Percentiles rank a stretch among this genome's conserved stretches.
Evolutionary conservation across 23 red algal species (phyloP).

Genomic region (Gracilaria gracilis): DNA sequence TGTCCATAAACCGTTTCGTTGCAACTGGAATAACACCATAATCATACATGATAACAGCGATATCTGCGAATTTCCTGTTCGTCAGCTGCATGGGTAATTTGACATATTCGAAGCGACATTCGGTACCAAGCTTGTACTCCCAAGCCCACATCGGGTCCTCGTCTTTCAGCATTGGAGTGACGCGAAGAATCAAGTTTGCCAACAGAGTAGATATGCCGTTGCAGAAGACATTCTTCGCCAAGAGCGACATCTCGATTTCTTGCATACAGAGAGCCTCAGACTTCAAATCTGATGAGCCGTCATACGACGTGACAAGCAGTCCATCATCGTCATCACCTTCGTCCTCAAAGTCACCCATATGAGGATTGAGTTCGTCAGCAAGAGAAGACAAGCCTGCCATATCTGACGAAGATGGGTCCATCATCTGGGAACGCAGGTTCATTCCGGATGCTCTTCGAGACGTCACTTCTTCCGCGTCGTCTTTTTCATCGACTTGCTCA

Average conservation of each 20-base stretch:
- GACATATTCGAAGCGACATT: slow-evolving; percentile 79
- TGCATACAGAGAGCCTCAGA: slow-evolving; percentile 90
- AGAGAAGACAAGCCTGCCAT: slow-evolving; percentile 16
- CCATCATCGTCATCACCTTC: slow-evolving; percentile 70
- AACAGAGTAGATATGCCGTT: slow-evolving; percentile 83
- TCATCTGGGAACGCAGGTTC: slow-evolving; percentile 29
- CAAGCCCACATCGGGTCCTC: slow-evolving; percentile 53
- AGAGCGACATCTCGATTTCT: slow-evolving; percentile 80
- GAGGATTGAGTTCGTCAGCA: slow-evolving; percentile 12
- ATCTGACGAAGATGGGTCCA: slow-evolving; percentile 30
- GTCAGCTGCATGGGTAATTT: slow-evolving; percentile 67
- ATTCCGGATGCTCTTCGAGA: slow-evolving; percentile 37
- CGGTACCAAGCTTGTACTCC: slow-evolving; percentile 78
- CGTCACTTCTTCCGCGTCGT: slow-evolving; percentile 26
- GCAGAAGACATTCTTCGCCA: slow-evolving; percentile 86
- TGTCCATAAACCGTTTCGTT: slow-evolving; percentile 75
- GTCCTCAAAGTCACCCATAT: slow-evolving; percentile 36
- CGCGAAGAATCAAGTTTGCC: slow-evolving; percentile 67
- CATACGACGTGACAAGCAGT: slow-evolving; percentile 56
- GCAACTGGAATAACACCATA: slow-evolving; percentile 70
- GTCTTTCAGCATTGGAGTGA: slow-evolving; percentile 56
- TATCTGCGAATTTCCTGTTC: slow-evolving; percentile 54
- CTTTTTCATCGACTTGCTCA: slow-evolving; percentile 56
- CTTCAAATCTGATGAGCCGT: slow-evolving; percentile 65
- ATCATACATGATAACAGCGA: slow-evolving; percentile 77